Percentiles rank a stretch among this genome's conserved stretches.
Conservation (phyloP, 192 early-diverging fungal genomes). For the Podila epigama region DNA sequence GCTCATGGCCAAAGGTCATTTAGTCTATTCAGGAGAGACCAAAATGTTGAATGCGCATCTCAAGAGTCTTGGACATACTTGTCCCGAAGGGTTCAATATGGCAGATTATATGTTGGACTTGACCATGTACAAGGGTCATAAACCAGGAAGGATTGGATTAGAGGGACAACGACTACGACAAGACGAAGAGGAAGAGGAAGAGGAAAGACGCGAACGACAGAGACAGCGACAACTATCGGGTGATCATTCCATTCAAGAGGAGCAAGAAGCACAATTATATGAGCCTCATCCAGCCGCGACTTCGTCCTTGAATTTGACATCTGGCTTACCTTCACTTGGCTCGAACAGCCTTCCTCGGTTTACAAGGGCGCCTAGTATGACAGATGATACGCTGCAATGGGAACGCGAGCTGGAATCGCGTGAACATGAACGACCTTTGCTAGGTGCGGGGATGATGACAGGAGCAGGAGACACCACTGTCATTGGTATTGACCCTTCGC, state of each 20-base stretch:
- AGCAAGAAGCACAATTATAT: slow-evolving; percentile 23
- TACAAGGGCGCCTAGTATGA: slow-evolving; percentile 18
- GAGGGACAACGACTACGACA: no score
- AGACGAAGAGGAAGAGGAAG: no score
- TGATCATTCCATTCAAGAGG: slow-evolving; percentile 15
- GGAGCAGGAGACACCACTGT: slow-evolving; percentile 3
- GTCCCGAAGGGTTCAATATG: slow-evolving; percentile 89
- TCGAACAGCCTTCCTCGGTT: slow-evolving; percentile 11
- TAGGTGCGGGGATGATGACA: background rate
- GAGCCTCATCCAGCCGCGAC: background rate
- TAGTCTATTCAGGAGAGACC: slow-evolving; percentile 86
- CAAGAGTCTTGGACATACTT: slow-evolving; percentile 76
- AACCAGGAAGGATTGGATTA: slow-evolving; percentile 7
- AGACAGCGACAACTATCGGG: no score
- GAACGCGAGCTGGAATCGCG: slow-evolving; percentile 16
- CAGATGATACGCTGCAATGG: slow-evolving; percentile 34
- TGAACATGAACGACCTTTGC: slow-evolving; percentile 4
- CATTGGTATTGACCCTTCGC: slow-evolving; percentile 26
- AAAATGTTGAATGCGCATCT: slow-evolving; percentile 72
- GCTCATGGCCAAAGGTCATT: slow-evolving; percentile 79
- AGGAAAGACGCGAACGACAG: no score
- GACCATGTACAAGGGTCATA: slow-evolving; percentile 63
- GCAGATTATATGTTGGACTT: slow-evolving; percentile 86
- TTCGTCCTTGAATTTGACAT: background rate
- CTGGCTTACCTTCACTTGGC: background rate